Evolutionary conservation across 305 asterid genomes (phyloP).

Genomic region (Plantago rigida): DNA sequence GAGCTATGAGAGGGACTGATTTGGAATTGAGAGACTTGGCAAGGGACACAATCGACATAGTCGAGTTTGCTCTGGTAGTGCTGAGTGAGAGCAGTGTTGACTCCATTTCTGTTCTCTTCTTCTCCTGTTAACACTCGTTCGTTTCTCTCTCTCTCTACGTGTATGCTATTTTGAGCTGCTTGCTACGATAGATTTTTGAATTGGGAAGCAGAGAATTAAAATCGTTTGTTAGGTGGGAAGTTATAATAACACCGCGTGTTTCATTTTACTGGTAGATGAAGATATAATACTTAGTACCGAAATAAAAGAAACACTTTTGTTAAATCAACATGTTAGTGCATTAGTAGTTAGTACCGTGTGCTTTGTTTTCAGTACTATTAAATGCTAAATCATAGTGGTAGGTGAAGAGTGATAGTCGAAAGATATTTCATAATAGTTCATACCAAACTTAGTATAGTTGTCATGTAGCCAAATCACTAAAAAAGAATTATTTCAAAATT

Average conservation of each 20-base stretch:
- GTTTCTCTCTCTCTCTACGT: conserved; percentile 1
- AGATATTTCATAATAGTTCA: no score
- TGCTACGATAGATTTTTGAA: background rate
- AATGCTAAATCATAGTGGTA: background rate
- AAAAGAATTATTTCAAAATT: no score
- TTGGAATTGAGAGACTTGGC: conserved; percentile 41
- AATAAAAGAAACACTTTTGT: background rate
- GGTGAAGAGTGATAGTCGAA: background rate
- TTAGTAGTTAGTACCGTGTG: no score
- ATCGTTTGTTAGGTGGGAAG: background rate
- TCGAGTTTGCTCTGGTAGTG: conserved; percentile 24
- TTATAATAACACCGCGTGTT: background rate
- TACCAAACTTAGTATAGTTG: no score
- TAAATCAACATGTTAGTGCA: background rate
- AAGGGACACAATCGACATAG: conserved; percentile 32
- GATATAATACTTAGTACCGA: no score
- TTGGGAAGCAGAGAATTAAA: background rate
- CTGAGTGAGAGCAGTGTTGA: conserved; percentile 36
- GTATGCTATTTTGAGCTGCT: background rate
- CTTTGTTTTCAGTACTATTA: no score
- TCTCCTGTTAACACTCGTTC: conserved; percentile 7
- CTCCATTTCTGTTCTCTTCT: conserved; percentile 31
- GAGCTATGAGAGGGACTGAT: conserved; percentile 38
- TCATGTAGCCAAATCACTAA: no score
- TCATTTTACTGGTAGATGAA: no score